Evolutionary conservation across 2,329 filamentous ascomycete species (phyloP).

Genomic region (Xylaria multiplex): DNA sequence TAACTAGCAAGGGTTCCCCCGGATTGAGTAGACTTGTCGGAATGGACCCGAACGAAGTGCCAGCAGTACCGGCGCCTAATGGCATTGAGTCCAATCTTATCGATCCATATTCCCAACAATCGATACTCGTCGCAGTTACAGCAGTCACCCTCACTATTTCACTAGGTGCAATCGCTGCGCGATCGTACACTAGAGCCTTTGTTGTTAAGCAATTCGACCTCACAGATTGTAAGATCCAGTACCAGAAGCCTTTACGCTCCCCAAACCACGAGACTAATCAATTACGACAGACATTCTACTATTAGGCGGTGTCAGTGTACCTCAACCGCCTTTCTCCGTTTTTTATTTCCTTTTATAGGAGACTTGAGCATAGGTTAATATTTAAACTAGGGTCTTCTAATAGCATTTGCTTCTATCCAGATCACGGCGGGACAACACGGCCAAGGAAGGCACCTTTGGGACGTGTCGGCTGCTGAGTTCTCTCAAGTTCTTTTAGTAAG

Average conservation of each 20-base stretch:
- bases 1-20: too few species aligned
- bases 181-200: neutral
- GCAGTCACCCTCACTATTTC: neutral
- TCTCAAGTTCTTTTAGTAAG: neutral
- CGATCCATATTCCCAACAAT: neutral
- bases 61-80: neutral
- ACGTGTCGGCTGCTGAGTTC: neutral
- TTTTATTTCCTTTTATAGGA: too few species aligned
- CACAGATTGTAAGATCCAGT: neutral
- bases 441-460: neutral
- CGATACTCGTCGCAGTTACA: neutral
- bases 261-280: neutral
- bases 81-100: neutral
- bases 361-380: neutral
- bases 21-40: neutral
- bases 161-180: neutral
- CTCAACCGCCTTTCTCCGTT: neutral
- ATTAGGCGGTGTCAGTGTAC: neutral
- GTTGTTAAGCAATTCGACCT: neutral
- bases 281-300: neutral
- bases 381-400: neutral
- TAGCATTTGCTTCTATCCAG: neutral
- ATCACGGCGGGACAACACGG: neutral
- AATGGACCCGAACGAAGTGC: neutral
- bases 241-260: too few species aligned